phyloP scores from a whole-genome alignment of 352 stramenopile genomes.

The Globisporangium rhizosaccharum region DNA sequence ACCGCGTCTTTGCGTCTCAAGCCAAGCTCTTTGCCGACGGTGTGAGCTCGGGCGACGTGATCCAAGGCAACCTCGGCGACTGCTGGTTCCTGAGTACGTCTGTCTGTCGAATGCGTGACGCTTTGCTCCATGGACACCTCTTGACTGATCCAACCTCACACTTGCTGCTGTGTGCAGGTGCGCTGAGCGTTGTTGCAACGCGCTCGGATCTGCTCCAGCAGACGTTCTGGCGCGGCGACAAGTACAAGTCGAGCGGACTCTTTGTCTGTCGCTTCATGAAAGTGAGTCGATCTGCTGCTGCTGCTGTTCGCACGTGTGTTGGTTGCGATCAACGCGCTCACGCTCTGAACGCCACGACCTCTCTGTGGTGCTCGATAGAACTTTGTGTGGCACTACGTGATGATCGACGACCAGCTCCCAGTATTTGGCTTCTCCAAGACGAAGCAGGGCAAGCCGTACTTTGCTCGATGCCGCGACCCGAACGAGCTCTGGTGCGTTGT shows the following conservation, averaged over 20 bases:
- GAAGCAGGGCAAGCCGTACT: slow-evolving; percentile 79
- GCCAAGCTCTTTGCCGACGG: slow-evolving; percentile 76
- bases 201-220: slow-evolving; percentile 73
- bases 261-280: slow-evolving; percentile 93
- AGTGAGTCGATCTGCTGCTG: slow-evolving; percentile 17
- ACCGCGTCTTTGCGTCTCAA: slow-evolving; percentile 48
- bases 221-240: slow-evolving; percentile 70
- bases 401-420: slow-evolving; percentile 87
- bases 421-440: slow-evolving; percentile 81
- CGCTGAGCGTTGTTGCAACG: slow-evolving; percentile 84
- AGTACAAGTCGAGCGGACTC: slow-evolving; percentile 70
- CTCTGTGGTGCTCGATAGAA: slow-evolving; percentile 35
- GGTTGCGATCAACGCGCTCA: too few relatives aligned
- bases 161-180: slow-evolving; percentile 30
- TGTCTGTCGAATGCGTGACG: neutral
- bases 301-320: too few relatives aligned
- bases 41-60: slow-evolving; percentile 76
- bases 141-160: neutral
- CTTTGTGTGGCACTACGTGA: slow-evolving; percentile 89
- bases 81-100: slow-evolving; percentile 89
- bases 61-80: slow-evolving; percentile 87
- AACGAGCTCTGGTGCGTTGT: slow-evolving; percentile 81
- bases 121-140: neutral
- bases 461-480: slow-evolving; percentile 74
- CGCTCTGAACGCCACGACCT: too few relatives aligned